Evolutionary conservation across 345 rosid species (phyloP).

Genomic region (Camelina sativa): DNA sequence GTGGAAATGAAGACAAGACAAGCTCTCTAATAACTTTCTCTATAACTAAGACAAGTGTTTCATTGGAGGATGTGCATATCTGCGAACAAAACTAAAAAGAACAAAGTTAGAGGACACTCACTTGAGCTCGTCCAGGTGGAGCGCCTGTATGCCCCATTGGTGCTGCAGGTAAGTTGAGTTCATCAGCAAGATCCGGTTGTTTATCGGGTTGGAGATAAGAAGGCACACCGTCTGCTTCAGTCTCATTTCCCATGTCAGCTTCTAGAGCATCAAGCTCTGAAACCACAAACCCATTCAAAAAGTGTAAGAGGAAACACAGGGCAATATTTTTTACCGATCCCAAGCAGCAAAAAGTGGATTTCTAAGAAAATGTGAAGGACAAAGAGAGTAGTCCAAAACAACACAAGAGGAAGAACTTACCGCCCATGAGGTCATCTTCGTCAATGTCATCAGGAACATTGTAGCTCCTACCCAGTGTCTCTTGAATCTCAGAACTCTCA

Average conservation of each 20-base stretch:
- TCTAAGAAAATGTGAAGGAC: neutral
- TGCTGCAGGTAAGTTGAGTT: conserved; percentile 83
- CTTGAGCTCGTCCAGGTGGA: conserved; percentile 72
- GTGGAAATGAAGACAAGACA: neutral
- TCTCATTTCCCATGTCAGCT: conserved; percentile 96
- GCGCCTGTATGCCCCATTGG: conserved; percentile 65
- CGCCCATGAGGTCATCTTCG: conserved; percentile 98
- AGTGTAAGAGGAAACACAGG: conserved; percentile 12
- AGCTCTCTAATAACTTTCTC: neutral
- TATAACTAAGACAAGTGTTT: conserved; percentile 2
- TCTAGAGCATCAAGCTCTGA: conserved; percentile 96
- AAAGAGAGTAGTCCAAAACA: neutral
- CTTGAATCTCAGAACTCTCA: conserved; percentile 94
- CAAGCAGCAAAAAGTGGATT: conserved; percentile 1
- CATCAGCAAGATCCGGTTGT: conserved; percentile 72
- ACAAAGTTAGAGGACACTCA: conserved; percentile 37
- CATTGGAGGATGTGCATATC: neutral
- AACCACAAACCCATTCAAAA: conserved; percentile 13
- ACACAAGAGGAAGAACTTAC: conserved; percentile 48
- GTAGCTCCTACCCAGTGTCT: conserved; percentile 92
- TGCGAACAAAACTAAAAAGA: neutral
- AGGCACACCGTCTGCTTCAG: conserved; percentile 84
- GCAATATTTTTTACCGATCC: neutral
- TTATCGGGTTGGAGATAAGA: conserved; percentile 95
- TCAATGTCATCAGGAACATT: conserved; percentile 96